Evolutionary conservation across 352 stramenopile genomes (phyloP).

Genomic region (Elongisporangium senticosum): DNA sequence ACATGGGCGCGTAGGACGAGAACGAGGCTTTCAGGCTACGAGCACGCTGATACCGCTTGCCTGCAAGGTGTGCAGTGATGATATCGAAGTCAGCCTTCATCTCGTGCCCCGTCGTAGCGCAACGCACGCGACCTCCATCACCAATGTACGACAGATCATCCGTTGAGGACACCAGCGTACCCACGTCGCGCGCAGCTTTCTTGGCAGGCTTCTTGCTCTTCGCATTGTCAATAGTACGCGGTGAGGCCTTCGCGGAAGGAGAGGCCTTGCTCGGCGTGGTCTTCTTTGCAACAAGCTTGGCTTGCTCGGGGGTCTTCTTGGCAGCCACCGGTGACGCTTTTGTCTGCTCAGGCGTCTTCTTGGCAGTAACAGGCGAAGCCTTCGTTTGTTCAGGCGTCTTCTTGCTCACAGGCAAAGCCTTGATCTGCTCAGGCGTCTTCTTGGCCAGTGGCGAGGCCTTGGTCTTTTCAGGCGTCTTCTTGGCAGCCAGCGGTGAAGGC

Average conservation of each 20-base stretch:
- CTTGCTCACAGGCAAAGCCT: constrained; percentile 13
- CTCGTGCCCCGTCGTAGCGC: constrained; percentile 56
- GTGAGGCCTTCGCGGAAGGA: background rate
- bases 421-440: constrained; percentile 4
- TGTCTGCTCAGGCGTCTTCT: constrained; percentile 6
- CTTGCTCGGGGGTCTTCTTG: constrained; percentile 13
- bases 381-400: too few species aligned
- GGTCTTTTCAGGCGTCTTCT: constrained; percentile 14
- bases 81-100: constrained; percentile 51
- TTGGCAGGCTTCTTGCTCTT: constrained; percentile 12
- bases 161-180: constrained; percentile 31
- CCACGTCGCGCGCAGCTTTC: constrained; percentile 22
- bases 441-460: background rate
- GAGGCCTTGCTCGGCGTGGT: constrained; percentile 2
- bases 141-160: constrained; percentile 38
- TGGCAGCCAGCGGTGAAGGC: background rate
- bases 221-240: background rate
- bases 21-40: constrained; percentile 38
- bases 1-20: constrained; percentile 55
- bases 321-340: background rate
- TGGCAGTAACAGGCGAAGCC: too few species aligned
- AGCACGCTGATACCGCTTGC: constrained; percentile 56
- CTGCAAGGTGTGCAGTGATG: constrained; percentile 45
- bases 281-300: constrained; percentile 9
- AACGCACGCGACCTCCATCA: constrained; percentile 41